phyloP scores from a whole-genome alignment of 2,329 filamentous ascomycete species.

The Exophiala calicioides region DNA sequence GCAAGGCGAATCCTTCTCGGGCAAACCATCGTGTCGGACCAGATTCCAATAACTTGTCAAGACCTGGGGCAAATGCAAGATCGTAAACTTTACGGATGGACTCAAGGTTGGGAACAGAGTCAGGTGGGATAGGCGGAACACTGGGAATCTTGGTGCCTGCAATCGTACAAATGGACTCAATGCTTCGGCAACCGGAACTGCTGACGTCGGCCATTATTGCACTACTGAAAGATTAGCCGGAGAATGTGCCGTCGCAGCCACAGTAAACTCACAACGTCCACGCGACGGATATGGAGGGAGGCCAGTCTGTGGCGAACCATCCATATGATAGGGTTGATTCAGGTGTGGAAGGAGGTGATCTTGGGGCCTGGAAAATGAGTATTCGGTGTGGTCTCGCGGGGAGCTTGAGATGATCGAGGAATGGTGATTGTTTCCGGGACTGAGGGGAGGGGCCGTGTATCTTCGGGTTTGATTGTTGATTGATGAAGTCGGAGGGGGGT shows the following conservation, averaged over 20 bases:
- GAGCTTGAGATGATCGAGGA: slow-evolving; percentile 21
- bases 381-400: slow-evolving; percentile 28
- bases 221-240: slow-evolving; percentile 16
- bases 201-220: slow-evolving; percentile 24
- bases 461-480: slow-evolving; percentile 14
- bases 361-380: slow-evolving; percentile 24
- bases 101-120: slow-evolving; percentile 56
- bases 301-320: slow-evolving; percentile 19
- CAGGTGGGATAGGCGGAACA: slow-evolving; percentile 58
- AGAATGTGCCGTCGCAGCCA: neutral
- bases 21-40: slow-evolving; percentile 67
- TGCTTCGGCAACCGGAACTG: slow-evolving; percentile 50
- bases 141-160: slow-evolving; percentile 46
- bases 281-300: slow-evolving; percentile 22
- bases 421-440: slow-evolving; percentile 20
- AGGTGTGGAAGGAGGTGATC: slow-evolving; percentile 29
- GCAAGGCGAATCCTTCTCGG: slow-evolving; percentile 52
- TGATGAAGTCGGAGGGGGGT: slow-evolving; percentile 38
- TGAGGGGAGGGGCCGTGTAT: slow-evolving; percentile 20
- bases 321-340: slow-evolving; percentile 31
- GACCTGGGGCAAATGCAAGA: slow-evolving; percentile 72
- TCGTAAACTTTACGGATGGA: slow-evolving; percentile 72
- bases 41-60: slow-evolving; percentile 78
- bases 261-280: slow-evolving; percentile 23
- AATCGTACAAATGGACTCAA: slow-evolving; percentile 71